phyloP scores from a whole-genome alignment of 768 basidiomycete species.

The Phanerochaete carnosa region DNA sequence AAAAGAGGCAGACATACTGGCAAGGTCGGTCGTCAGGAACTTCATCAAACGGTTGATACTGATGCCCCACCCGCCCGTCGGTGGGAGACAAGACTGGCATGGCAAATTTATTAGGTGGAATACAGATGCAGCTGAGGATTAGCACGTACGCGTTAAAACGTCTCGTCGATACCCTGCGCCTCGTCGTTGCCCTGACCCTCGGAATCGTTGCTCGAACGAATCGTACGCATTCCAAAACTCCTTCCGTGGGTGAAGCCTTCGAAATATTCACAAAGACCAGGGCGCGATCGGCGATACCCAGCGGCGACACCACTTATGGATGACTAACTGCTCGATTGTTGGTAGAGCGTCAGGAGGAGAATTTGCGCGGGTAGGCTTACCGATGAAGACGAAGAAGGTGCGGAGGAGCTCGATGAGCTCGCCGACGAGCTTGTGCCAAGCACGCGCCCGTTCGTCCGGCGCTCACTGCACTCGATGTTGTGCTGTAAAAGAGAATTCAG shows the following conservation, averaged over 20 bases:
- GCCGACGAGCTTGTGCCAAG: conserved; percentile 98
- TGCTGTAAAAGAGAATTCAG: conserved; percentile 51
- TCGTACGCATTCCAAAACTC: conserved; percentile 99
- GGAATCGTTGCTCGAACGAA: conserved; percentile 98
- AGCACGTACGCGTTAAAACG: conserved; percentile 83
- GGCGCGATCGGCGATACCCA: conserved; percentile 97
- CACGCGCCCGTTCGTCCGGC: conserved; percentile 89
- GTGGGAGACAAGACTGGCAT: conserved; percentile 91
- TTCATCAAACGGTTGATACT: conserved; percentile 96
- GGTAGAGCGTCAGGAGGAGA: neutral
- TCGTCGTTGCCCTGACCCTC: conserved; percentile 97
- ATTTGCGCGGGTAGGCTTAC: conserved; percentile 33
- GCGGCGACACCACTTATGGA: conserved; percentile 99
- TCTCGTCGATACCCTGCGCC: conserved; percentile 96
- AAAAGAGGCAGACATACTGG: conserved; percentile 50
- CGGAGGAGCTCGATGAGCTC: too few relatives aligned
- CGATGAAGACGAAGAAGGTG: conserved; percentile 98
- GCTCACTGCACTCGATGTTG: conserved; percentile 95
- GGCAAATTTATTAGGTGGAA: too few relatives aligned
- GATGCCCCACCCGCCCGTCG: conserved; percentile 97
- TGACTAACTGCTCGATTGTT: conserved; percentile 70
- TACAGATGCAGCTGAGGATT: too few relatives aligned
- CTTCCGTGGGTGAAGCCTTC: conserved; percentile 97
- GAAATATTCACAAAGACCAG: conserved; percentile 97
- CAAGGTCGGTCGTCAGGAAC: conserved; percentile 98